These are phyloP conservation scores for Hypoxylon fragiforme DNA, from an alignment of 495 filamentous ascomycete species.

Conservation along the genomic window DNA sequence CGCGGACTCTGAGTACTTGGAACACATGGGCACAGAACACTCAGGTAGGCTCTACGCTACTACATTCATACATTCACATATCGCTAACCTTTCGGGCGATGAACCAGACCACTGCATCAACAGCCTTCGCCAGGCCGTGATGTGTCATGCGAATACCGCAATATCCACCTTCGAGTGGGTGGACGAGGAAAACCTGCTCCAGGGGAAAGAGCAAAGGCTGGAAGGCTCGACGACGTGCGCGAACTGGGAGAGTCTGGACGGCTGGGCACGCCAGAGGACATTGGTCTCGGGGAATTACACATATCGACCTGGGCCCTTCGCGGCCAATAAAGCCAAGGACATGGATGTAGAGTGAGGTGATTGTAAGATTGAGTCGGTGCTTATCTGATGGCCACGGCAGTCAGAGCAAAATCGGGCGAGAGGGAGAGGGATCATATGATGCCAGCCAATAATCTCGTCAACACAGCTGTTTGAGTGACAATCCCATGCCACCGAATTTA, in stretches of 20 bases:
- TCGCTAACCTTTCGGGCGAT: too few species aligned
- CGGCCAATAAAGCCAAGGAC: constrained; percentile 4
- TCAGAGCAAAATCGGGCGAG: too few species aligned
- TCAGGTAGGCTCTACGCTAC: too few species aligned
- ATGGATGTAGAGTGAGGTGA: constrained; percentile 2
- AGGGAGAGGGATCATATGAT: too few species aligned
- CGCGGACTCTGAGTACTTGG: constrained; percentile 3
- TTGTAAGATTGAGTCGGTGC: too few species aligned
- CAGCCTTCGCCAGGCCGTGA: constrained; percentile 31
- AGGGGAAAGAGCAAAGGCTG: constrained; percentile 18
- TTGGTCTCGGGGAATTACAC: constrained; percentile 22
- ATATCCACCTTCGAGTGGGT: constrained; percentile 23
- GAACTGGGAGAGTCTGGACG: constrained; percentile 22
- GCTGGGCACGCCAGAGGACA: constrained; percentile 26
- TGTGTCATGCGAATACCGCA: constrained; percentile 38
- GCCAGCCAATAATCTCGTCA: background rate
- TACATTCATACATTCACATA: too few species aligned
- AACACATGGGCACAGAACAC: constrained; percentile 11
- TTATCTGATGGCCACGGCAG: background rate
- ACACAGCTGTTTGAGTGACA: background rate
- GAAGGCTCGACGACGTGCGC: constrained; percentile 17
- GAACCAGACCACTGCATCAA: constrained; percentile 40
- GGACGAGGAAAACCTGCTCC: constrained; percentile 10
- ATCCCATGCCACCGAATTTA: background rate
- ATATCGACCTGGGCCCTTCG: constrained; percentile 15